phyloP scores from a whole-genome alignment of 2,329 filamentous ascomycete genomes.

The Colletotrichum lindemuthianum region DNA sequence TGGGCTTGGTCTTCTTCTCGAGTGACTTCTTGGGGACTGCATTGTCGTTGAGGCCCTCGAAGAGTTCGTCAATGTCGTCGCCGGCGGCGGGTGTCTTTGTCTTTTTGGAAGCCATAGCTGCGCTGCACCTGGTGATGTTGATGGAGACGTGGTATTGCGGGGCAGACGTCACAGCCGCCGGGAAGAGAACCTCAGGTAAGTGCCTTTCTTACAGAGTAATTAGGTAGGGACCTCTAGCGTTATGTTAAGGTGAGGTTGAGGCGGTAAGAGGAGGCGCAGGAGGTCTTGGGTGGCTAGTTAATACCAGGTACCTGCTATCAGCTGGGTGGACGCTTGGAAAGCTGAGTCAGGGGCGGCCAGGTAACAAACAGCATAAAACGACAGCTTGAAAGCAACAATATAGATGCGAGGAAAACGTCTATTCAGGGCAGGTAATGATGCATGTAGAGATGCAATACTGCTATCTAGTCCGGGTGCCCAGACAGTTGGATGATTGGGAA shows the following conservation, averaged over 20 bases:
- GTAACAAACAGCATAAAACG: constrained; percentile 13
- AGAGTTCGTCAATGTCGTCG: constrained; percentile 73
- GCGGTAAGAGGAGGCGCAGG: background rate
- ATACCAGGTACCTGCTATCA: background rate
- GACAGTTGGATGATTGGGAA: no score
- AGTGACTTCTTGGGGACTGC: constrained; percentile 56
- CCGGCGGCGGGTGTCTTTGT: constrained; percentile 65
- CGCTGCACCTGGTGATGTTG: constrained; percentile 18
- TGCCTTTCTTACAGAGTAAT: no score
- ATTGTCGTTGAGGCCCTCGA: constrained; percentile 69
- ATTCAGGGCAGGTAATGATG: background rate
- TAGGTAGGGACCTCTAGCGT: no score
- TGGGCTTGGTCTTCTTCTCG: constrained; percentile 55
- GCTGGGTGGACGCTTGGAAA: constrained; percentile 18
- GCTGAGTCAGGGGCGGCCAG: constrained; percentile 28
- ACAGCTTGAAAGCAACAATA: constrained; percentile 1
- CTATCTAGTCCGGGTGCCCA: no score
- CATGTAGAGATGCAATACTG: no score
- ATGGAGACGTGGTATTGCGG: constrained; percentile 24
- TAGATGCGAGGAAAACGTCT: background rate
- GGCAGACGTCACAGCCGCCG: constrained; percentile 21
- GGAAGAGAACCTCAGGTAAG: no score
- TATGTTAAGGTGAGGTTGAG: background rate
- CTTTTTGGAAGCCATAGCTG: constrained; percentile 68
- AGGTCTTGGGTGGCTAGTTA: background rate